phyloP scores from a whole-genome alignment of 2,329 filamentous ascomycete species.

The Colletotrichum lupini region DNA sequence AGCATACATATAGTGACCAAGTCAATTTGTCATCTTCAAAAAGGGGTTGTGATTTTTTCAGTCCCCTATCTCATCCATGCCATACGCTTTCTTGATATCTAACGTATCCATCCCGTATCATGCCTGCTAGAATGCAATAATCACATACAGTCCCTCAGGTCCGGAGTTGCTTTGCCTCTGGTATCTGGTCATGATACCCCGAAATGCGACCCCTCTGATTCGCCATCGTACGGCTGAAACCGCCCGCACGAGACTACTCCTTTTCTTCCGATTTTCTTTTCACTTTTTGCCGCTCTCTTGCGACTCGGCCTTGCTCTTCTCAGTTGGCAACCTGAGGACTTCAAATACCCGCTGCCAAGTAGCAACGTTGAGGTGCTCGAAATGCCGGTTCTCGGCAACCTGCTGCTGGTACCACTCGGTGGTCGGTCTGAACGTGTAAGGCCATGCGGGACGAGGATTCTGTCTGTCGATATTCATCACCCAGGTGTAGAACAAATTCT shows the following conservation, averaged over 20 bases:
- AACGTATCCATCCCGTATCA: background rate
- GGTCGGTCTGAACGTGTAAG: constrained; percentile 59
- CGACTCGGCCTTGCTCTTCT: background rate
- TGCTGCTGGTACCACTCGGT: constrained; percentile 63
- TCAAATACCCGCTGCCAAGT: constrained; percentile 55
- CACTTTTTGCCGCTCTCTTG: background rate
- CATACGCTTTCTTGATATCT: background rate
- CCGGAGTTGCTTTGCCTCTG: background rate
- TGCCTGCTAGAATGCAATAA: background rate
- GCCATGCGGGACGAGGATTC: constrained; percentile 41
- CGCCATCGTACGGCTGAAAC: too few species aligned
- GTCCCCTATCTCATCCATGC: background rate
- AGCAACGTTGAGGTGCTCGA: constrained; percentile 59
- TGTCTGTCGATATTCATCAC: constrained; percentile 41
- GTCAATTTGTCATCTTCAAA: background rate
- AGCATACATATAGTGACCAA: background rate
- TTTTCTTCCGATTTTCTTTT: background rate
- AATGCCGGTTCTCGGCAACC: constrained; percentile 56
- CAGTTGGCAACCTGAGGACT: background rate
- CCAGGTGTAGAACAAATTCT: constrained; percentile 57
- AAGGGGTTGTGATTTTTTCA: background rate
- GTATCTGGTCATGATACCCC: background rate
- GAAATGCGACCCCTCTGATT: too few species aligned
- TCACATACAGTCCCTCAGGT: background rate
- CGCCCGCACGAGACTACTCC: background rate